Evolutionary conservation across 805 yeast species (phyloP), one percentile per base, ranked within the genome.

Genomic region (Pichia scutulata): DNA sequence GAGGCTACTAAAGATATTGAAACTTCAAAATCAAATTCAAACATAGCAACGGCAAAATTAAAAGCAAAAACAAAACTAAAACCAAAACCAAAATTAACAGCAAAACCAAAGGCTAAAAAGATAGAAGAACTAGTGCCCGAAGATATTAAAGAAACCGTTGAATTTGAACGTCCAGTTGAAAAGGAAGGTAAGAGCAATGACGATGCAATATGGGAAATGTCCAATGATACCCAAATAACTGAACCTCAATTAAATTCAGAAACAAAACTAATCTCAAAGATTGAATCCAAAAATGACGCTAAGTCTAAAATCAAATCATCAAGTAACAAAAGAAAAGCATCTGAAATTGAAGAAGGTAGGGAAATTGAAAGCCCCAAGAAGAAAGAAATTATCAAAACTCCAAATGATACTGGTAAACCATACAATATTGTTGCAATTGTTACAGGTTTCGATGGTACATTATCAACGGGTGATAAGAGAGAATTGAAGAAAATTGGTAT

Each of bases 401-500:
- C 43, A 49, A 53, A 52, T 36, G 36, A 52, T 14, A 41, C 55
- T 1, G 40, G 51, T 14, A 61, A 65, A 36, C 66, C 71, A 1
- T 73, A 72, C 51, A 57, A 72, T 25, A 67, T 81, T 2, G 60
- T 67, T 19, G 83, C 81, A 0, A 71, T 84, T 14, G 65, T 78
- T 56, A 84, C 93, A 0, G 92, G 93, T 1, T 81, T 85, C 55
- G 85, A 82, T 44, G 62, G 67, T 9, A 74, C 65, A 19, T 60
- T 81, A 23, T 62, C 67, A 12, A 69, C 70, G 44, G 53, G 69
- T 3, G 87, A 82, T 52, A 48, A 67, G 18, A 60, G 64, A 19
- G 63, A 71, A 1, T 60, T 86, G 37, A 60, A 66, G 18, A 65
- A 66, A n/a, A 59, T 80, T 12, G 96, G 96, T 0, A 76, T 90